Evolutionary conservation across 768 basidiomycete genomes (phyloP).

Genomic region (Phlebiopsis gigantea): DNA sequence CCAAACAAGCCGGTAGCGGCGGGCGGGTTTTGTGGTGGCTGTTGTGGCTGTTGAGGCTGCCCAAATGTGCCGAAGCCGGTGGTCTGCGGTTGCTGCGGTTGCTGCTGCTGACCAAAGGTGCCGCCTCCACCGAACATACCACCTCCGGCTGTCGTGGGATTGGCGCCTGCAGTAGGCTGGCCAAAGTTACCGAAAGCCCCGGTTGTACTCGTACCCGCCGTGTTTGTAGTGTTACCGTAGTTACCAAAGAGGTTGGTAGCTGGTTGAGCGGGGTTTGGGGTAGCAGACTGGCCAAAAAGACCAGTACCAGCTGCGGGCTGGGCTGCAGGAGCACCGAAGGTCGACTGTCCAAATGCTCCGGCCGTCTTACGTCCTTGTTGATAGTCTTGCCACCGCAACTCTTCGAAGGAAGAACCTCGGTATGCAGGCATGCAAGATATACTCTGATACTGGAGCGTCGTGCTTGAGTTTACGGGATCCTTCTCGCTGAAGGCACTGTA

Average conservation of each 20-base stretch:
- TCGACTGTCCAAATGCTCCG: slow-evolving; percentile 27
- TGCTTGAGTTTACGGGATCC: slow-evolving; percentile 41
- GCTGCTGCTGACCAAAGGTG: slow-evolving; percentile 29
- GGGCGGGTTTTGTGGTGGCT: slow-evolving; percentile 4
- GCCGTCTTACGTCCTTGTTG: slow-evolving; percentile 40
- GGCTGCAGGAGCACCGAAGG: slow-evolving; percentile 28
- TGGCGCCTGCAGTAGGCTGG: slow-evolving; percentile 19
- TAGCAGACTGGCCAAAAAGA: slow-evolving; percentile 27
- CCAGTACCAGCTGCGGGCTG: slow-evolving; percentile 19
- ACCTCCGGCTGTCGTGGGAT: slow-evolving; percentile 13
- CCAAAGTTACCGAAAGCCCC: slow-evolving; percentile 28
- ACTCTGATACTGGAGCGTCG: slow-evolving; percentile 70
- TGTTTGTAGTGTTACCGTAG: slow-evolving; percentile 22
- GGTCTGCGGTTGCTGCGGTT: slow-evolving; percentile 24
- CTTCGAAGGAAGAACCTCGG: slow-evolving; percentile 63
- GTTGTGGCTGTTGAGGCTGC: slow-evolving; percentile 21
- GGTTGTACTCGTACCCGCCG: slow-evolving; percentile 19
- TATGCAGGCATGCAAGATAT: slow-evolving; percentile 80
- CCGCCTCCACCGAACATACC: slow-evolving; percentile 25
- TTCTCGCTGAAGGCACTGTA: slow-evolving; percentile 62
- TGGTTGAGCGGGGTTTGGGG: slow-evolving; percentile 23
- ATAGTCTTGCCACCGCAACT: slow-evolving; percentile 46
- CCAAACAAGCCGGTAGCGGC: slow-evolving; percentile 3
- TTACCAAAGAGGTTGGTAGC: slow-evolving; percentile 22
- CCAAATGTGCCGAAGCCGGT: slow-evolving; percentile 24